A percentile compares a stretch with the other conserved stretches of the same genome.
phyloP scores from a whole-genome alignment of 2,329 filamentous ascomycete genomes.

The Curvularia sp. region DNA sequence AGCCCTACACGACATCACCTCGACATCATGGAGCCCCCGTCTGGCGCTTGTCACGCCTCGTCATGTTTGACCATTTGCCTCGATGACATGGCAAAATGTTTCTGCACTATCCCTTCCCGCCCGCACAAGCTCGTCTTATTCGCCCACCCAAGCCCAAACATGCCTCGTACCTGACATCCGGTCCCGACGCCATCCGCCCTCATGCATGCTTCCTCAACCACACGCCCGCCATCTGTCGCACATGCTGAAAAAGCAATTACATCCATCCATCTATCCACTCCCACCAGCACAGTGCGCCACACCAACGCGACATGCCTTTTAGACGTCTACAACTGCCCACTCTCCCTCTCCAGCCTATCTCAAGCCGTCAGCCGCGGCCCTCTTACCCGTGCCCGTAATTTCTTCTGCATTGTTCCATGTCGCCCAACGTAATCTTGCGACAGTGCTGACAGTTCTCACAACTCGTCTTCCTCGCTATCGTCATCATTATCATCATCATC shows the following conservation, averaged over 20 bases:
- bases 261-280: background rate
- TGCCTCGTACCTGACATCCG: constrained; percentile 11
- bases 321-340: background rate
- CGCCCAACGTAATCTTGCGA: background rate
- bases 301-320: constrained; percentile 2
- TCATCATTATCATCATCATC: constrained; percentile 12
- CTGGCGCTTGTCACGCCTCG: constrained; percentile 22
- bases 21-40: constrained; percentile 22
- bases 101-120: constrained; percentile 5
- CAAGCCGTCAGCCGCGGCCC: background rate
- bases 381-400: background rate
- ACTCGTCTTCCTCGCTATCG: constrained; percentile 15
- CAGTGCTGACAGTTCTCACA: constrained; percentile 12
- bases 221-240: constrained; percentile 12
- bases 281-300: background rate
- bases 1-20: constrained; percentile 22
- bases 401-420: background rate
- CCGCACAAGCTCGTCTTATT: background rate
- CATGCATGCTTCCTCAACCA: background rate
- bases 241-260: background rate
- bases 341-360: background rate
- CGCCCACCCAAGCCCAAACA: constrained; percentile 1
- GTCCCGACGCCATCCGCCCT: background rate
- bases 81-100: constrained; percentile 24
- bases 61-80: constrained; percentile 26